phyloP scores from a whole-genome alignment of 306 rosid genomes.

The Astragalus membranaceus region DNA sequence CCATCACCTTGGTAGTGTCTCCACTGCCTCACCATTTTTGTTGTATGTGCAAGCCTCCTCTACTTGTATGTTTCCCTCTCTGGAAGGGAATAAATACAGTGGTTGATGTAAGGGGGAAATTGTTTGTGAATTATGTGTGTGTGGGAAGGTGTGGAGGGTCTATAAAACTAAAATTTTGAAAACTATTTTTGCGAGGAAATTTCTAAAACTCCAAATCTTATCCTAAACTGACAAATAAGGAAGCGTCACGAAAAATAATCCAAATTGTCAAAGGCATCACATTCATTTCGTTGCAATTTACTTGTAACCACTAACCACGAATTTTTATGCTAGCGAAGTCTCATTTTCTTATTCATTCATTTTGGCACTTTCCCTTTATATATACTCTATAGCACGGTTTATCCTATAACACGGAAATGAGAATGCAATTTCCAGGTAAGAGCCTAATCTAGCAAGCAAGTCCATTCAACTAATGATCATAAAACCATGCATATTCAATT shows the following conservation, averaged over 20 bases:
- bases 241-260: not conserved
- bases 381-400: too few species aligned
- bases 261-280: not conserved
- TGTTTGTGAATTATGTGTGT: too few species aligned
- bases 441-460: too few species aligned
- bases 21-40: slow-evolving; percentile 48
- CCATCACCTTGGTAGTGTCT: slow-evolving; percentile 9
- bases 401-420: too few species aligned
- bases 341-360: not conserved
- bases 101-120: not conserved
- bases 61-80: not conserved
- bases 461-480: too few species aligned
- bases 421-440: too few species aligned
- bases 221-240: not conserved
- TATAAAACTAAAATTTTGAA: not conserved
- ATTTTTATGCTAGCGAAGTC: not conserved
- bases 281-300: not conserved
- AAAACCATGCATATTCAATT: not conserved
- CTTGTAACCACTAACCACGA: not conserved
- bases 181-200: not conserved
- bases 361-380: not conserved
- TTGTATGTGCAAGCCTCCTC: not conserved
- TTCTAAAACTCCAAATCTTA: slow-evolving; percentile 15
- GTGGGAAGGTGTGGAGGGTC: not conserved
- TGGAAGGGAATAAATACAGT: slow-evolving; percentile 15